A percentile compares a stretch with the other conserved stretches of the same genome.
phyloP scores from a whole-genome alignment of 164 flowering plant species.

The Vitis rupestris region DNA sequence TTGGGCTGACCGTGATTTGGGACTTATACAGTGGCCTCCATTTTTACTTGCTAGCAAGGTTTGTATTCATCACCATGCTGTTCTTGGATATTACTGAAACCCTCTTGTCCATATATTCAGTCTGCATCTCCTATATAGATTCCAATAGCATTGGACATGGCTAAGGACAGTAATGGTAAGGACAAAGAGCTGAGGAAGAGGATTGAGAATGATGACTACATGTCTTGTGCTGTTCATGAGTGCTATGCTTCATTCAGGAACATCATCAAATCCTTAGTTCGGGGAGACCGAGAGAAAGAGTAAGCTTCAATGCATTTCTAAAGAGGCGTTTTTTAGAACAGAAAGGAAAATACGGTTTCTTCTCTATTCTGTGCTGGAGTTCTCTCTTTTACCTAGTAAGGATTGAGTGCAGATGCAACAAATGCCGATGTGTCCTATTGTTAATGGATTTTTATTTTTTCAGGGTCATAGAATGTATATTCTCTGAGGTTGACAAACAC shows the following conservation, averaged over 20 bases:
- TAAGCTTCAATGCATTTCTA: conserved; percentile 30
- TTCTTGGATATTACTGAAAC: not conserved
- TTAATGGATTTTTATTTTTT: conserved; percentile 8
- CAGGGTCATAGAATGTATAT: conserved; percentile 72
- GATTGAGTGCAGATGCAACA: not conserved
- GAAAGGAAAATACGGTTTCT: too few species aligned
- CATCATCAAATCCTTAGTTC: conserved; percentile 60
- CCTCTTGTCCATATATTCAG: not conserved
- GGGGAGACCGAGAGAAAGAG: conserved; percentile 59
- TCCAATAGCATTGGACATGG: conserved; percentile 98
- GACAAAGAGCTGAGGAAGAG: conserved; percentile 81
- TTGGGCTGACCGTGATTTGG: conserved; percentile 90
- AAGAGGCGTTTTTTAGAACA: not conserved
- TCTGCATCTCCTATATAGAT: conserved; percentile 44
- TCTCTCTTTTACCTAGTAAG: too few species aligned
- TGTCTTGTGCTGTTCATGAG: conserved; percentile 85
- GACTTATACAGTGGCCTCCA: conserved; percentile 92
- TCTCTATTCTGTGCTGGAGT: too few species aligned
- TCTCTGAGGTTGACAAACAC: conserved; percentile 65
- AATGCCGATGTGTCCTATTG: conserved; percentile 1
- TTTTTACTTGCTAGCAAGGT: conserved; percentile 99
- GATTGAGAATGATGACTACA: conserved; percentile 62
- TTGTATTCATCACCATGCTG: conserved; percentile 2
- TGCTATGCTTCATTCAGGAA: conserved; percentile 84
- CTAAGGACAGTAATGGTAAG: conserved; percentile 90